Evolutionary conservation across 345 rosid genomes (phyloP).

Genomic region (Linum trigynum): DNA sequence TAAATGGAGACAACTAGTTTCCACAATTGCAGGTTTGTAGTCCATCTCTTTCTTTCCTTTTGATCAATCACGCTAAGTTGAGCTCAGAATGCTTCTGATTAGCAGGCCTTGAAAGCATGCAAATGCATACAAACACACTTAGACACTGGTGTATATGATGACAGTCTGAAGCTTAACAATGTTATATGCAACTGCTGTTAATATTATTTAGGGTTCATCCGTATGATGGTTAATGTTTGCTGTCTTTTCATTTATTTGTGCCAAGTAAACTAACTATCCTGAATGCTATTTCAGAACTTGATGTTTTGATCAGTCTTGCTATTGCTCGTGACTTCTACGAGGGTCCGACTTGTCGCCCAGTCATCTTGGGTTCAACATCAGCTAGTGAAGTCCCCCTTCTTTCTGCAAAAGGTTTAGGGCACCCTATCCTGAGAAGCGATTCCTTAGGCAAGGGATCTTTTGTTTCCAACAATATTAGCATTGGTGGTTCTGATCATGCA

Average conservation of each 20-base stretch:
- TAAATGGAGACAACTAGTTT: constrained; percentile 74
- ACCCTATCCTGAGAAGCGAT: constrained; percentile 84
- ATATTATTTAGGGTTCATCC: background rate
- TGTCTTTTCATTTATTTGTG: background rate
- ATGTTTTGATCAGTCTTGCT: constrained; percentile 79
- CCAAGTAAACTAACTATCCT: background rate
- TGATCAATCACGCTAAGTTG: too few relatives aligned
- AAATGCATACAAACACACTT: background rate
- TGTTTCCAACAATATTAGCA: constrained; percentile 69
- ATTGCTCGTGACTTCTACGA: constrained; percentile 83
- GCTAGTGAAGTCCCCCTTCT: constrained; percentile 45
- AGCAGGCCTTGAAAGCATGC: background rate
- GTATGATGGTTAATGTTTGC: too few relatives aligned
- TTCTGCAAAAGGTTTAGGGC: constrained; percentile 73
- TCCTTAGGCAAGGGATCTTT: constrained; percentile 79
- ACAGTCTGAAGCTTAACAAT: too few relatives aligned
- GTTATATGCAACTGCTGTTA: background rate
- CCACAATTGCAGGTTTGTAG: constrained; percentile 61
- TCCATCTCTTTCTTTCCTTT: background rate
- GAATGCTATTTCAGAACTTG: constrained; percentile 55
- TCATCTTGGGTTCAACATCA: constrained; percentile 34
- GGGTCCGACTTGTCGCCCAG: constrained; percentile 71
- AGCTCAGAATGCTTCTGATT: too few relatives aligned
- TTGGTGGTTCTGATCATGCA: constrained; percentile 61
- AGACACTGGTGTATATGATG: too few relatives aligned